Evolutionary conservation across 345 rosid genomes (phyloP), one percentile per base, ranked within the genome.

Genomic region (Eucalyptus sp.): DNA sequence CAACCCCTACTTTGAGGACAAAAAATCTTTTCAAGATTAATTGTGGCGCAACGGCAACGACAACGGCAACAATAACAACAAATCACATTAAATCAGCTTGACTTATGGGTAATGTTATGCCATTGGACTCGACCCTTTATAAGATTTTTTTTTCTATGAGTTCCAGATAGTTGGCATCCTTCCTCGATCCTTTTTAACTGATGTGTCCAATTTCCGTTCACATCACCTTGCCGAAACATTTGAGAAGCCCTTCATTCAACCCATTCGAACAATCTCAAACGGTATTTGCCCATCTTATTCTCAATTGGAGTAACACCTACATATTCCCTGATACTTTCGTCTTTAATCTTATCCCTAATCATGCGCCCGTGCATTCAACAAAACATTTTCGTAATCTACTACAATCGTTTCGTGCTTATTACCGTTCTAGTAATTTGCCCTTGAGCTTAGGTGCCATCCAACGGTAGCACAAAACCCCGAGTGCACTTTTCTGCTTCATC

Each of bases 231-330:
- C 24, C 0, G 1, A 20, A 10, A 68, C 80, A 33, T 33, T 4
- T 9, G 44, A 56, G 13, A 37, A 68, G 7, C 44, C 44, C 4
- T 68, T 68, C 0, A 10, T 33, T 33, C 44, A 33, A 17, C 20
- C 7, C 6, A 41, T 3, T 2, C 7, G 1, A 68, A 68, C 25
- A 1, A 17, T 2, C 7, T 4, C 24, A 33, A 0, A 17, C 3
- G 3, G 22, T 20, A 31, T 15, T 64, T 2, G 10, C 71, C 13
- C 79, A 17, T 66, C 2, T 31, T 31, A 31, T 31, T 17, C 22
- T 27, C 68, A 12, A 29, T 62, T 62, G 17, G 33, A 62, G 68
- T 13, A 66, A 66, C 11, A 16, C 11, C 24, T 8, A 16, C 20
- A 0, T 17, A 1, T 17, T 37, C 1, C 25, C 2, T 0, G 0